These are phyloP conservation scores for Ceratobasidium sp. DNA, from an alignment of 1,284 basidiomycete species.

Conservation along the genomic window DNA sequence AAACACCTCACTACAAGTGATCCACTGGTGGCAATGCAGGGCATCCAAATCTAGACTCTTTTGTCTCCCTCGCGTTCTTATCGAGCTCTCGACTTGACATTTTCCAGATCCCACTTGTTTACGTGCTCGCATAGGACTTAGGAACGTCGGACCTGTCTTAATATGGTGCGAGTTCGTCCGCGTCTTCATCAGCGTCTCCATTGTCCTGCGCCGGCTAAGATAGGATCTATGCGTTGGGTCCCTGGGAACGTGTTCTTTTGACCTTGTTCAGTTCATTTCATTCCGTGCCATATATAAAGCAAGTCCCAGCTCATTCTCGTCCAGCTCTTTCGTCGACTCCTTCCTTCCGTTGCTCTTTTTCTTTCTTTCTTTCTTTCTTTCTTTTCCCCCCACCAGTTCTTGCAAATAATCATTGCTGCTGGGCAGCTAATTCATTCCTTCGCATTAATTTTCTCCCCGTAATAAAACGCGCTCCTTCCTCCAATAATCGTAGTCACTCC, in stretches of 20 bases:
- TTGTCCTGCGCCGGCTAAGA: neutral
- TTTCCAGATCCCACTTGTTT: neutral
- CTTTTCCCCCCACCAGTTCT: no score
- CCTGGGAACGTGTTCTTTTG: slow-evolving; percentile 5
- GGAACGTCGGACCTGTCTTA: neutral
- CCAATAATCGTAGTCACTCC: neutral
- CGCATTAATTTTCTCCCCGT: neutral
- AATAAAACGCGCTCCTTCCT: neutral
- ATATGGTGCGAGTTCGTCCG: neutral
- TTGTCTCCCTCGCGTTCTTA: neutral
- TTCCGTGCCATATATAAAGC: neutral
- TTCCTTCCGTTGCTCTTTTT: neutral
- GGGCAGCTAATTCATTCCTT: slow-evolving; percentile 6
- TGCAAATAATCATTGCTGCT: slow-evolving; percentile 25
- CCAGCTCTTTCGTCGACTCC: neutral
- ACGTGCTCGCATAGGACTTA: neutral
- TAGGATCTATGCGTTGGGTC: neutral
- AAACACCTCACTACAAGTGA: no score
- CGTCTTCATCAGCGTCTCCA: neutral
- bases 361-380: neutral
- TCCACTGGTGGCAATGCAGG: no score
- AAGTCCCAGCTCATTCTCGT: neutral
- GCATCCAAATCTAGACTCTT: neutral
- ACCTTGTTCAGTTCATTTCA: neutral
- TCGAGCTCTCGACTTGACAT: slow-evolving; percentile 3